Percentiles rank a stretch among this genome's conserved stretches.
These are phyloP conservation scores for Labyrinthula sp. DNA, from an alignment of 352 stramenopile genomes.

Conservation along the genomic window DNA sequence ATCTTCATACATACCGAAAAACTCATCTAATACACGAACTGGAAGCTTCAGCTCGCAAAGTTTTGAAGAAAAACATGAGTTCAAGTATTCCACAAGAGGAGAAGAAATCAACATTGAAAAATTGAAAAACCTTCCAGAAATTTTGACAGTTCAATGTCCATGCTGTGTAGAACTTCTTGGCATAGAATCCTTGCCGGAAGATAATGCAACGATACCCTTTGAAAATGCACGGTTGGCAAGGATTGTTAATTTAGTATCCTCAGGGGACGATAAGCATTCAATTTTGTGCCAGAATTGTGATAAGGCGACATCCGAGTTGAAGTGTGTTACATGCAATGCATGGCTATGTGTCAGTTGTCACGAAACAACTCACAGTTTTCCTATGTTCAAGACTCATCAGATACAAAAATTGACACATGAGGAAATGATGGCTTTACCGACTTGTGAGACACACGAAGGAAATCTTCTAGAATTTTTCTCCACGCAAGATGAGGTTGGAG, in stretches of 20 bases:
- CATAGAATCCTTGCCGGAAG: background rate
- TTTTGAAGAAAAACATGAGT: constrained; percentile 19
- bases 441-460: constrained; percentile 18
- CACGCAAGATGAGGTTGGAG: constrained; percentile 22
- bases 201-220: constrained; percentile 9
- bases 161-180: constrained; percentile 15
- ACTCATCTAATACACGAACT: too few species aligned
- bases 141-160: constrained; percentile 16
- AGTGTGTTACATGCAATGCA: constrained; percentile 15
- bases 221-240: constrained; percentile 16
- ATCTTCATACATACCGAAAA: too few species aligned
- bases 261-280: constrained; percentile 20
- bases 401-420: constrained; percentile 10
- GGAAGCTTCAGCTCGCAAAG: too few species aligned
- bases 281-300: constrained; percentile 29
- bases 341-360: constrained; percentile 16
- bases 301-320: constrained; percentile 6
- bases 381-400: constrained; percentile 11
- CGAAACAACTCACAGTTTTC: constrained; percentile 8
- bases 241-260: constrained; percentile 15
- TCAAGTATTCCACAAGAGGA: background rate
- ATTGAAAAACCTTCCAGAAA: constrained; percentile 15
- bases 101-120: background rate
- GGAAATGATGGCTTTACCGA: constrained; percentile 21
- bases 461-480: constrained; percentile 28